A percentile compares a stretch with the other conserved stretches of the same genome.
These are phyloP conservation scores for Vinca major DNA, from an alignment of 305 asterid species.

Conservation along the genomic window DNA sequence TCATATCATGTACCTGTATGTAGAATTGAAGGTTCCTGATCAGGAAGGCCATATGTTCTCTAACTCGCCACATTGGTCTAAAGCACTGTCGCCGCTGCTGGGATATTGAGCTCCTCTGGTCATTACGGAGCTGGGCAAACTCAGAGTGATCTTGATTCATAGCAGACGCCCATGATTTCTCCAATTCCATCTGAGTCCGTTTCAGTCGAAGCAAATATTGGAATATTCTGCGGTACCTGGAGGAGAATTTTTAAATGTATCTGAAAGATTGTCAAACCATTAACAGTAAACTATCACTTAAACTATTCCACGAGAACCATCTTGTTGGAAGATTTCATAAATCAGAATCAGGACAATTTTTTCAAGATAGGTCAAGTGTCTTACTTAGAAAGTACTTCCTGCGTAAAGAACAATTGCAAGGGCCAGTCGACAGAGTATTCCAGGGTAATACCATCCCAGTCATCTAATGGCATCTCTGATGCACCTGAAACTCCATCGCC, in stretches of 20 bases:
- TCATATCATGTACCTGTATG: slow-evolving; percentile 55
- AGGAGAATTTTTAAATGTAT: slow-evolving; percentile 17
- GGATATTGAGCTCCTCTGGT: slow-evolving; percentile 35
- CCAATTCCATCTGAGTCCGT: slow-evolving; percentile 95
- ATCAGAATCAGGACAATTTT: slow-evolving; percentile 4
- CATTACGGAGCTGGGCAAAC: slow-evolving; percentile 53
- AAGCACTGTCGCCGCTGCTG: slow-evolving; percentile 68
- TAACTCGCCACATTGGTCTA: slow-evolving; percentile 87
- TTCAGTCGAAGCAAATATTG: slow-evolving; percentile 87
- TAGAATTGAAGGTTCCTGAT: slow-evolving; percentile 92
- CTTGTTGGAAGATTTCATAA: slow-evolving; percentile 4
- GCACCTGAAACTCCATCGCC: slow-evolving; percentile 56
- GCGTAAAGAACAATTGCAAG: slow-evolving; percentile 81
- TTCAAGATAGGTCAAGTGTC: slow-evolving; percentile 22
- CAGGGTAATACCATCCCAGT: slow-evolving; percentile 95
- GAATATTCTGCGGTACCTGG: slow-evolving; percentile 83
- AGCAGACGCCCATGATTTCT: slow-evolving; percentile 96
- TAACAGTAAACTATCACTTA: slow-evolving; percentile 17
- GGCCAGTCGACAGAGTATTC: slow-evolving; percentile 98
- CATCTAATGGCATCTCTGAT: slow-evolving; percentile 71
- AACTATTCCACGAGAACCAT: slow-evolving; percentile 16
- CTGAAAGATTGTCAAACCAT: slow-evolving; percentile 9
- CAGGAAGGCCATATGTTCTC: slow-evolving; percentile 98
- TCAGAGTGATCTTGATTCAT: slow-evolving; percentile 92
- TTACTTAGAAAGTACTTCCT: slow-evolving; percentile 92